Evolutionary conservation across 202 grass and related monocot species (phyloP), one percentile per base, ranked within the genome.

Genomic region (Bolboschoenoplectus hybrid): DNA sequence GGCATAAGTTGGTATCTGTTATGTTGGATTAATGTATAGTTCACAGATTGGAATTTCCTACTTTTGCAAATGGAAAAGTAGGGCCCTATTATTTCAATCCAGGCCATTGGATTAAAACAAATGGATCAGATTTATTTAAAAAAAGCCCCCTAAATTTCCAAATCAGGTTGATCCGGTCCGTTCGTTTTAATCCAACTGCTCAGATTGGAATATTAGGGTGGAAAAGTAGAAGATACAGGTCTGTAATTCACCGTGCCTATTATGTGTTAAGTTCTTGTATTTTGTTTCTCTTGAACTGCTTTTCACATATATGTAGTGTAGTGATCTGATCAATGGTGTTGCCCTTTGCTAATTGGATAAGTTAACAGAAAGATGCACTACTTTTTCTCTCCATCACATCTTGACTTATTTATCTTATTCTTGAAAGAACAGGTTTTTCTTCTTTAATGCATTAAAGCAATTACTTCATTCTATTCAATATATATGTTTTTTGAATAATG

Each of bases 401-500:
- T 43, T 39, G 17, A 5, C 1, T n/a, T 74, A 51, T 26, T 52
- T 75, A 53, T 47, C 43, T 72, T 72, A 17, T 10, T 61, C 1
- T 43, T 80, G 8, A 40, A 80, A 60, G 53, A 41, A 74, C n/a
- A 5, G 44, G 7, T 74, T 50, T 3, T 20, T n/a, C 20, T 32
- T 74, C 17, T 50, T 74, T 2, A 2, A 74, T 19, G 17, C 70
- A 50, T 50, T 32, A 12, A 39, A 67, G 64, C 64, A 12, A 14
- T 32, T 40, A 39, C 10, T 39, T 67, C 35, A 43, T 40, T 60
- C 10, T 60, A 43, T 58, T n/a, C 3, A 67, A 85, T 85, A 10
- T 89, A 50, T 74, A 41, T 85, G 82, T 77, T 34, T 89, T 81
- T 78, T 86, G 61, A 44, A 87, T 89, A 61, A 83, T 97, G 88